Percentiles rank a stretch among this genome's conserved stretches.
Evolutionary conservation across 495 filamentous ascomycete species (phyloP).

Genomic region (Aspergillus heteromorphus): DNA sequence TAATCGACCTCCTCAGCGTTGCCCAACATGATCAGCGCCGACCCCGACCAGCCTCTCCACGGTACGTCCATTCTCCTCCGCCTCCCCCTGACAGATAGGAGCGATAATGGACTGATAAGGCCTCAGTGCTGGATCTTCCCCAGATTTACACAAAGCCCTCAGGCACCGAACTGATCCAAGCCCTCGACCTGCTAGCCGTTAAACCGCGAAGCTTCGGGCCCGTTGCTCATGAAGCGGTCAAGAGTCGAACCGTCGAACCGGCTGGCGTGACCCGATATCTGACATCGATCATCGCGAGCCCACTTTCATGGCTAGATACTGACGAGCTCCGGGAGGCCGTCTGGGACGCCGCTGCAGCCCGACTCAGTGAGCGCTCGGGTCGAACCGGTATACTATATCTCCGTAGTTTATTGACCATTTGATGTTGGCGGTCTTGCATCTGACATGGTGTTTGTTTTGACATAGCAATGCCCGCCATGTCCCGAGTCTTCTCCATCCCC

Average conservation of each 20-base stretch:
- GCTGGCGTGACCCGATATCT: slow-evolving; percentile 56
- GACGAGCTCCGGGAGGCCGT: slow-evolving; percentile 67
- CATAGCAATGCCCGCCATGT: slow-evolving; percentile 71
- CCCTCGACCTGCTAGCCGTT: slow-evolving; percentile 39
- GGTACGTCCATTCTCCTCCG: slow-evolving; percentile 25
- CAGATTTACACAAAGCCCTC: slow-evolving; percentile 47
- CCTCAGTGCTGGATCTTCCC: slow-evolving; percentile 49
- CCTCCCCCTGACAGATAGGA: slow-evolving; percentile 9
- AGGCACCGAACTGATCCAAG: slow-evolving; percentile 38
- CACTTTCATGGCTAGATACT: slow-evolving; percentile 66
- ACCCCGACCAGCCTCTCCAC: slow-evolving; percentile 39
- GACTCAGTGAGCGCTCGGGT: slow-evolving; percentile 80
- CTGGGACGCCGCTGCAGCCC: slow-evolving; percentile 71
- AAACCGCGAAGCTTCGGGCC: slow-evolving; percentile 35
- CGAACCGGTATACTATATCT: slow-evolving; percentile 44
- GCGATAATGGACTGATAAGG: slow-evolving; percentile 39
- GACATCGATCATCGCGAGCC: slow-evolving; percentile 68
- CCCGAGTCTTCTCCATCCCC: slow-evolving; percentile 67
- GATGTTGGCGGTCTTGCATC: slow-evolving; percentile 1
- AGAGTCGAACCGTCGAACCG: slow-evolving; percentile 30
- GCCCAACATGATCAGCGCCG: slow-evolving; percentile 35
- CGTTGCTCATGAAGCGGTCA: slow-evolving; percentile 26
- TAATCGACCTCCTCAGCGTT: slow-evolving; percentile 7
- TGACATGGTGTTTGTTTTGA: slow-evolving; percentile 2
- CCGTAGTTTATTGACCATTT: neutral